Conservation (phyloP, 768 basidiomycete genomes). For the Auricularia heimuer region DNA sequence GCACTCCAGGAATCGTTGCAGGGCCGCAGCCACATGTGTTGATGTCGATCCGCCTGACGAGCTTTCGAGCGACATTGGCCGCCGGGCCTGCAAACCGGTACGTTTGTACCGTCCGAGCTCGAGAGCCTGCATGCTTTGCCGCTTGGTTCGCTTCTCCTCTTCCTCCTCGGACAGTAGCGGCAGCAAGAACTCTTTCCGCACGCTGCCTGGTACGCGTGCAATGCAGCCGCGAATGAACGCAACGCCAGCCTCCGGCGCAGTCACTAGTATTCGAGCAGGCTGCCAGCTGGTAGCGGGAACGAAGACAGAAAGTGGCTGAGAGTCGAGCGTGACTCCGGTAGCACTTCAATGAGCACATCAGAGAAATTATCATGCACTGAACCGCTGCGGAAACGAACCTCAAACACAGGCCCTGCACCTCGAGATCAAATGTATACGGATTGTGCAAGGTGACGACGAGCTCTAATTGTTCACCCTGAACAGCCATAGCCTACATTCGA, state of each 20-base stretch:
- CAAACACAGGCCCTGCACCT: constrained; percentile 68
- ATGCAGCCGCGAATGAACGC: constrained; percentile 70
- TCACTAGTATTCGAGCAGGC: constrained; percentile 59
- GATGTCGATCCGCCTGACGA: constrained; percentile 9
- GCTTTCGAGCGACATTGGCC: background rate
- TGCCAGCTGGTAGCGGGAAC: constrained; percentile 72
- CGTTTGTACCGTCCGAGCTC: constrained; percentile 23
- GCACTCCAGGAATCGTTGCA: constrained; percentile 62
- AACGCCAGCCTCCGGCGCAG: constrained; percentile 51
- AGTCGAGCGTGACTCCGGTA: constrained; percentile 66
- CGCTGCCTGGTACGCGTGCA: constrained; percentile 67
- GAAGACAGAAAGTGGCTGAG: constrained; percentile 48
- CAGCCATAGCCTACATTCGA: constrained; percentile 38
- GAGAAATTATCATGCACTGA: constrained; percentile 6
- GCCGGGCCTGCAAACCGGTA: constrained; percentile 22
- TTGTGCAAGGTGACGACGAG: constrained; percentile 80
- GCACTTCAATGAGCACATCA: constrained; percentile 41
- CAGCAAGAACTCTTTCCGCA: constrained; percentile 59
- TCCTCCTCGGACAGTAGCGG: constrained; percentile 67
- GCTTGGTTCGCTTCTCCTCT: constrained; percentile 35
- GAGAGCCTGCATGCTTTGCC: constrained; percentile 14
- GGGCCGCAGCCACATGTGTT: constrained; percentile 13
- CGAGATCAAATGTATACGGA: constrained; percentile 86
- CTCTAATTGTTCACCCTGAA: constrained; percentile 77
- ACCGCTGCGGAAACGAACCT: constrained; percentile 40